Conservation (phyloP, 2,329 filamentous ascomycete species). For the Parascedosporium putredinis region DNA sequence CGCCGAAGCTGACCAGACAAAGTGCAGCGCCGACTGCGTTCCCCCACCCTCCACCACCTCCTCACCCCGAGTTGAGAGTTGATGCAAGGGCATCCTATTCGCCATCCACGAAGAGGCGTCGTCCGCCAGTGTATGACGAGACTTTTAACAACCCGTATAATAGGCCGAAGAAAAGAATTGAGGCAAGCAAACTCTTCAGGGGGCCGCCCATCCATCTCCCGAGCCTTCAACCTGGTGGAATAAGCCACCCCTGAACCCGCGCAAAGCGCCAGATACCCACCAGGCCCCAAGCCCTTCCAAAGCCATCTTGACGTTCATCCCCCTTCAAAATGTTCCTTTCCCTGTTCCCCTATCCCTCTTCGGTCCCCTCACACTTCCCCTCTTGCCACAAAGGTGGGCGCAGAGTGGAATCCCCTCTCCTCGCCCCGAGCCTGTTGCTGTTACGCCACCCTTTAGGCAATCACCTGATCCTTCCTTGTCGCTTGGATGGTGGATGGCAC, state of each 20-base stretch:
- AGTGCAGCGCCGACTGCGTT: too few relatives aligned
- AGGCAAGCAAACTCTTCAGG: background rate
- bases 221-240: background rate
- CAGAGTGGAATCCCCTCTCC: background rate
- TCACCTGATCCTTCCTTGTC: constrained; percentile 5
- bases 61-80: too few relatives aligned
- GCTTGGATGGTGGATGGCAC: background rate
- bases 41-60: too few relatives aligned
- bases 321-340: too few relatives aligned
- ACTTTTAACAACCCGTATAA: too few relatives aligned
- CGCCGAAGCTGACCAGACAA: too few relatives aligned
- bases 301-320: too few relatives aligned
- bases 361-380: background rate
- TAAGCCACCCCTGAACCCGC: background rate
- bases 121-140: background rate
- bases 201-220: background rate
- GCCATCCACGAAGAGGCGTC: background rate
- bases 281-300: too few relatives aligned
- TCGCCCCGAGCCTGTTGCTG: background rate
- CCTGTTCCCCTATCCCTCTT: background rate
- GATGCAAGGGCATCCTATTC: background rate
- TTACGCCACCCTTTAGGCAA: background rate
- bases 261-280: background rate
- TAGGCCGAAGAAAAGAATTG: background rate
- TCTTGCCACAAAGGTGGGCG: background rate